Evolutionary conservation across 345 rosid genomes (phyloP), one percentile per base, ranked within the genome.

Genomic region (Trapa bicornis): DNA sequence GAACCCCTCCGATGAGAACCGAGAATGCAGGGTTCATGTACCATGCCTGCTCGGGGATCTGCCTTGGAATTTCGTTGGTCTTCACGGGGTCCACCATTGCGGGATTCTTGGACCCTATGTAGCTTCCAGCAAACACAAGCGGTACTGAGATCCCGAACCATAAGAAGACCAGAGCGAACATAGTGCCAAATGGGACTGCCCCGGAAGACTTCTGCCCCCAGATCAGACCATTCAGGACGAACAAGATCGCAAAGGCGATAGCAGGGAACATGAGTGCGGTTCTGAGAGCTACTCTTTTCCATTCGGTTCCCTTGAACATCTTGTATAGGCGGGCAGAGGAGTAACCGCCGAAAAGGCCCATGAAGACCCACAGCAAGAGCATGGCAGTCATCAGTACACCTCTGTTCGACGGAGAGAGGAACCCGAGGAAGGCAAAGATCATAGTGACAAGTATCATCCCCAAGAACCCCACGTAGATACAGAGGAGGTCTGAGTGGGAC

Each of bases 301-400:
- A 74, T 15, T 76, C 72, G 12, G 76, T 74, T 11, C 83, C 83
- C 63, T 61, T 80, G 67, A 79, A 74, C 78, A 72, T 74, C 61
- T 76, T 76, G 67, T 74, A 72, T 66, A 80, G 37, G 29, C 80
- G 78, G 39, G 83, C 74, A 38, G 83, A 69, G 14, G 78, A 68
- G 2, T 77, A 80, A 48, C 80, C 83, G 35, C 76, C 80, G 35
- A 77, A 77, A 56, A 76, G 61, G 56, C 83, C 83, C 83, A 76
- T 80, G 72, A 80, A 80, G 50, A 76, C 80, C 78, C 80, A 80
- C 4, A 77, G 57, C 45, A 80, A 47, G 60, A 80, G 71, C 83
- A 80, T 77, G 15, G 80, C 83, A 36, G 78, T 76, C 83, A 80
- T 80, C n/a, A 80, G 79, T 47, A 80, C 78, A 39, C 83, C 83